Percentiles rank a stretch among this genome's conserved stretches.
Evolutionary conservation across 352 stramenopile species (phyloP).

Genomic region (Blastocystis sp.): DNA sequence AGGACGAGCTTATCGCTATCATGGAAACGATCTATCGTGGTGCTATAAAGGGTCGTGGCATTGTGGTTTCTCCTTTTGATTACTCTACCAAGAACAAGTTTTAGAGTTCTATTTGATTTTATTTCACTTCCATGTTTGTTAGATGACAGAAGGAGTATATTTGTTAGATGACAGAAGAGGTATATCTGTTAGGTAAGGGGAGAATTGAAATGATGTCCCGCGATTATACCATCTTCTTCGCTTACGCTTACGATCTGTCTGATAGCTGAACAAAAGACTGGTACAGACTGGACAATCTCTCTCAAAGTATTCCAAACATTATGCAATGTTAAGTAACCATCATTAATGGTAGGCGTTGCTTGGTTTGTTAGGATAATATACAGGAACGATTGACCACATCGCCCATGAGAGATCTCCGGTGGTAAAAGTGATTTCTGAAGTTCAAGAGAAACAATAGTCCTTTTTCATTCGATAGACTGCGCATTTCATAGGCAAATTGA

Average conservation of each 20-base stretch:
- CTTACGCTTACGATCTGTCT: background rate
- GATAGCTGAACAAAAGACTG: slow-evolving; percentile 21
- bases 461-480: slow-evolving; percentile 65
- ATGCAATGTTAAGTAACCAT: slow-evolving; percentile 92
- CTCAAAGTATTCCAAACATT: slow-evolving; percentile 67
- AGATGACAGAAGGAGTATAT: too few species aligned
- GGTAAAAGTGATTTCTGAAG: slow-evolving; percentile 97
- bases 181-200: too few species aligned
- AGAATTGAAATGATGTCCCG: too few species aligned
- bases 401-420: slow-evolving; percentile 98
- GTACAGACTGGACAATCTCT: slow-evolving; percentile 45
- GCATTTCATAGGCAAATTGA: slow-evolving; percentile 95
- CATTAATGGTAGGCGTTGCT: slow-evolving; percentile 99
- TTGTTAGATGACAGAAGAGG: too few species aligned
- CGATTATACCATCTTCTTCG: too few species aligned
- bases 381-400: slow-evolving; percentile 96
- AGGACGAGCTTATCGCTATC: slow-evolving; percentile 97
- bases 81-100: slow-evolving; percentile 98
- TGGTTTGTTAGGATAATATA: slow-evolving; percentile 96
- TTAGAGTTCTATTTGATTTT: slow-evolving; percentile 66
- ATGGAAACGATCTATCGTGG: slow-evolving; percentile 96
- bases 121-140: too few species aligned
- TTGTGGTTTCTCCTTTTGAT: slow-evolving; percentile 96
- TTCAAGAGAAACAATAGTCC: slow-evolving; percentile 66
- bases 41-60: slow-evolving; percentile 87